A percentile compares a stretch with the other conserved stretches of the same genome.
Evolutionary conservation across 495 filamentous ascomycete genomes (phyloP).

Genomic region (Aspergillus saccharolyticus): DNA sequence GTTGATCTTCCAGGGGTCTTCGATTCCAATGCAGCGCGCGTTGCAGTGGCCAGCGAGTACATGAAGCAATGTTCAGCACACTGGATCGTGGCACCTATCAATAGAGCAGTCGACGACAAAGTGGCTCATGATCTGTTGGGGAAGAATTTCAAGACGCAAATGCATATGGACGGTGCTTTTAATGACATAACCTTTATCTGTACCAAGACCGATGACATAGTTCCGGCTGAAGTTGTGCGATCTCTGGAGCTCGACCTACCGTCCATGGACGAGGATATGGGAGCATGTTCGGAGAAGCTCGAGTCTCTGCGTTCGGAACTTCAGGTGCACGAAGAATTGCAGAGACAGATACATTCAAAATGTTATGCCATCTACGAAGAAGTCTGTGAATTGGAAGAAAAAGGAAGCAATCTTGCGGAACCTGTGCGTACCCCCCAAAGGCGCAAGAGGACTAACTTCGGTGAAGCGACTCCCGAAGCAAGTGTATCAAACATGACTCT

Average conservation of each 20-base stretch:
- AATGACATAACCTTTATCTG: slow-evolving; percentile 59
- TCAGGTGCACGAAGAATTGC: slow-evolving; percentile 18
- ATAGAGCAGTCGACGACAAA: slow-evolving; percentile 61
- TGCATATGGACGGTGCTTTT: slow-evolving; percentile 59
- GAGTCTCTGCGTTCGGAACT: neutral
- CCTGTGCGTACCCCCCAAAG: neutral
- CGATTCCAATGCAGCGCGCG: slow-evolving; percentile 61
- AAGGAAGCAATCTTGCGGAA: neutral
- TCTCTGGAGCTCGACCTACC: slow-evolving; percentile 36
- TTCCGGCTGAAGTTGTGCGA: slow-evolving; percentile 45
- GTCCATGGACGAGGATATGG: neutral
- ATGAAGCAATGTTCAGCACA: slow-evolving; percentile 49
- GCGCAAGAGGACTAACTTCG: slow-evolving; percentile 14
- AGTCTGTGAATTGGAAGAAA: slow-evolving; percentile 21
- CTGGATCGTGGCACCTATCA: slow-evolving; percentile 60
- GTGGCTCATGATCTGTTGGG: slow-evolving; percentile 57
- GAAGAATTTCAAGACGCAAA: slow-evolving; percentile 57
- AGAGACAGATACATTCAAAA: too few species aligned
- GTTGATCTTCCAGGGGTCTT: slow-evolving; percentile 64
- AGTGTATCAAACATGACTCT: neutral
- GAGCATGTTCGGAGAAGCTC: slow-evolving; percentile 24
- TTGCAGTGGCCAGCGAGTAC: slow-evolving; percentile 56
- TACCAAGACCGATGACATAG: slow-evolving; percentile 65
- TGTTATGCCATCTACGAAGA: too few species aligned
- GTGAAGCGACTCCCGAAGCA: neutral